A percentile compares a stretch with the other conserved stretches of the same genome.
Evolutionary conservation across 768 basidiomycete species (phyloP).

Genomic region (Naganishia antarctica): DNA sequence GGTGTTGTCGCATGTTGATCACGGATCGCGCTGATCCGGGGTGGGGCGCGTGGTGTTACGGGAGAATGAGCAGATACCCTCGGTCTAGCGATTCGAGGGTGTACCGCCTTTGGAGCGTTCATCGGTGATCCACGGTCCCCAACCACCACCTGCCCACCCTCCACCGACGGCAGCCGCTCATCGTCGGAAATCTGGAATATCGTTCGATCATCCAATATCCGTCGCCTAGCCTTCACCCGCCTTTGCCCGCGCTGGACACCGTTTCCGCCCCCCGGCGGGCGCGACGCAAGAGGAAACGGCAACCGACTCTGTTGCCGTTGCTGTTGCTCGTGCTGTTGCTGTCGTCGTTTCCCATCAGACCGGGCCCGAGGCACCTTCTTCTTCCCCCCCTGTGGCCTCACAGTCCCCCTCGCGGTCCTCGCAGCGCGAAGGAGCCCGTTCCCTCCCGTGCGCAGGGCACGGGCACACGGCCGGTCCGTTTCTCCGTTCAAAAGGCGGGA

Average conservation of each 20-base stretch:
- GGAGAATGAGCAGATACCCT: neutral
- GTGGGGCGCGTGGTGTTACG: neutral
- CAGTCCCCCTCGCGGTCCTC: neutral
- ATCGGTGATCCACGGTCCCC: too few species aligned
- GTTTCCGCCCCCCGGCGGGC: neutral
- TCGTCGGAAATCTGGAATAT: conserved; percentile 23
- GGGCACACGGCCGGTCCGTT: neutral
- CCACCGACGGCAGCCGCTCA: neutral
- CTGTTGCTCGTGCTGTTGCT: too few species aligned
- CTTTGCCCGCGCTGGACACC: neutral
- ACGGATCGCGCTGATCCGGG: neutral
- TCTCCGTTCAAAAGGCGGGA: conserved; percentile 16
- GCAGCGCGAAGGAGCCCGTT: neutral
- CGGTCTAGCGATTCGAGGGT: too few species aligned
- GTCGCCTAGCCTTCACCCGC: neutral
- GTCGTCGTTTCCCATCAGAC: too few species aligned
- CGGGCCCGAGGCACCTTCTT: too few species aligned
- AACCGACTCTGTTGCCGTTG: conserved; percentile 8
- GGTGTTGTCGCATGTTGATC: neutral
- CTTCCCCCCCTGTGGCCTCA: too few species aligned
- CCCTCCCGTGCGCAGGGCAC: neutral
- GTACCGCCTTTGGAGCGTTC: too few species aligned
- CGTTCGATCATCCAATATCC: conserved; percentile 23
- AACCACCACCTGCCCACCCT: neutral
- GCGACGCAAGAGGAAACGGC: neutral